These are phyloP conservation scores for Vigna nakashimae DNA, from an alignment of 306 rosid genomes.

Conservation along the genomic window DNA sequence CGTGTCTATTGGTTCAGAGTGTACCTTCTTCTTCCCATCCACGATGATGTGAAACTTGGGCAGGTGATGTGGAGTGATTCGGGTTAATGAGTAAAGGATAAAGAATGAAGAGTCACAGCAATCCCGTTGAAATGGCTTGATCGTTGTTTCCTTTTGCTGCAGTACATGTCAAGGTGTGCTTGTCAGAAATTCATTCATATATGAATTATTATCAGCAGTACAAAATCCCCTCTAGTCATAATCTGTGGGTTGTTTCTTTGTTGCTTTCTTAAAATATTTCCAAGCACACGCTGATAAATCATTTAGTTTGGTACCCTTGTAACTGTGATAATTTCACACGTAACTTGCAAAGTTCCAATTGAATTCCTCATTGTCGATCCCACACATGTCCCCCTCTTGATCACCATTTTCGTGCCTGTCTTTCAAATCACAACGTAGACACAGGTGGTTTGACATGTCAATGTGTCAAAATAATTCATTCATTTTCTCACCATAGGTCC, in stretches of 20 bases:
- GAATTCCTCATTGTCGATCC: constrained; percentile 37
- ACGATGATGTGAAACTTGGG: constrained; percentile 12
- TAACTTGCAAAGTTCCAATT: constrained; percentile 39
- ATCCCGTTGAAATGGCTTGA: background rate
- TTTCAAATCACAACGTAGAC: constrained; percentile 33
- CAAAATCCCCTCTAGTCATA: constrained; percentile 2
- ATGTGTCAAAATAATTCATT: constrained; percentile 35
- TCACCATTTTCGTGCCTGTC: background rate
- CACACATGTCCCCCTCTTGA: constrained; percentile 37
- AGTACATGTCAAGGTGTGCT: background rate
- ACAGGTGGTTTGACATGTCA: constrained; percentile 24
- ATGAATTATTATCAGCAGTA: background rate
- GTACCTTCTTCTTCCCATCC: background rate
- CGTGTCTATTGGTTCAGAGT: constrained; percentile 5
- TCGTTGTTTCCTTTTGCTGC: constrained; percentile 5
- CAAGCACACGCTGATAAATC: constrained; percentile 12
- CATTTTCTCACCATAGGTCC: constrained; percentile 40
- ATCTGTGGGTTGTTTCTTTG: background rate
- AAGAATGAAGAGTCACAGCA: constrained; percentile 20
- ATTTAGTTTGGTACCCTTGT: constrained; percentile 3
- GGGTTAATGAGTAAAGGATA: background rate
- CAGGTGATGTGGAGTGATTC: background rate
- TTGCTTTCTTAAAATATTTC: constrained; percentile 35
- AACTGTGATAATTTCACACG: constrained; percentile 1
- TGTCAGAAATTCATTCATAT: background rate